Base-by-base conservation (phyloP, 805 yeast genomes). In the Spathaspora girioi region DNA sequence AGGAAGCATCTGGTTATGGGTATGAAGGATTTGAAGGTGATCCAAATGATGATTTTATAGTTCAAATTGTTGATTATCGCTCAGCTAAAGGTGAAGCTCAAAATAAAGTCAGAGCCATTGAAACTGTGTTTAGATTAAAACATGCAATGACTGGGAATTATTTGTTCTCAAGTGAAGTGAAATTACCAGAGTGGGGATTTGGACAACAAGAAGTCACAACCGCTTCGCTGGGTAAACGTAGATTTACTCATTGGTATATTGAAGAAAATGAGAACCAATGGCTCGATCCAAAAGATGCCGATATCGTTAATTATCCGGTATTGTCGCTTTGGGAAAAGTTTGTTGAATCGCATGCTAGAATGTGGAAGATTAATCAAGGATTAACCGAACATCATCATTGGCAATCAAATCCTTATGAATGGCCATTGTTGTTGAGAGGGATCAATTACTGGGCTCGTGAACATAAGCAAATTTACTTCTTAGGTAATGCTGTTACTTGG, bases 151-250 rank as follows among this genome's bases (percentile, higher is more conserved):
- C 87, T 23, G 91, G 91, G 50, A 80, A 89, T 69, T 84, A 82
- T 63, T 71, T 88, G 59, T 88, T 87, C 67, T 84, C 94, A n/a
- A 86, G 83, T 57, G 85, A 81, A 51, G 81, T 79, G 12, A 86
- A 86, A 64, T 77, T 88, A 61, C 96, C 96, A 54, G 81, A 80
- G 48, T 87, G 94, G 92, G 96, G 87, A 1, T 86, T 83, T 58
- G 87, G 83, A 55, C 96, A 88, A 68, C 92, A 85, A 67, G 96
- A 88, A 71, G 96, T 88, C 49, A 82, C 92, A 2, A 80, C 92
- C 72, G 90, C 96, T 38, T 67, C 79, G 17, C 86, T 82, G 59
- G 94, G 92, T 66, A 74, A 76, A 50, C 70, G 80, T 51, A 74
- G 79, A 15, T 76, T 84, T 59, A 73, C 84, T 35, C 73, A 80